Evolutionary conservation across 352 stramenopile genomes (phyloP), one percentile per base, ranked within the genome.

Genomic region (Phytophthora rubi): DNA sequence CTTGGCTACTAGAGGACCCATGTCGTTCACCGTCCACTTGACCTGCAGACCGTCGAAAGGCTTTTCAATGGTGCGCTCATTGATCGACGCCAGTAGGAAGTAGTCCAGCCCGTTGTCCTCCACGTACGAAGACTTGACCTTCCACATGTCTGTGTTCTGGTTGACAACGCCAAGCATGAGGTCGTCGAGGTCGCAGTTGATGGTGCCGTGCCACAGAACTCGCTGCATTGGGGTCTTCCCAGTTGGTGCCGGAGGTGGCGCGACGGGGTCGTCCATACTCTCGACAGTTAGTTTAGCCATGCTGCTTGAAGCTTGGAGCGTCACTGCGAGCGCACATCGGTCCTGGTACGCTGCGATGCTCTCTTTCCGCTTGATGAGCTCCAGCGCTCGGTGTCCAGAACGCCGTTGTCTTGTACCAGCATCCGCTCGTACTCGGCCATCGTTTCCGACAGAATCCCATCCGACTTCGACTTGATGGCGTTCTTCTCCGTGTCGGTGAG

Each of bases 301-400:
- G 56, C 74, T 79, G 51, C 9, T 70, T 3, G 63, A 75, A 30
- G 62, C 56, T 61, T 75, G 71, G 23, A 77, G 54, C 15, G 67
- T 68, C n/a, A 79, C 71, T 1, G 71, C 75, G 2, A 79, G 67
- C 12, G 71, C 71, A 30, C 71, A 79, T 18, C 66, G 78, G 12
- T 87, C 72, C 42, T 88, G 76, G 58, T 81, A 90, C 0, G 81
- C 76, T 2, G 73, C 69, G 6, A 90, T 64, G 56, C 80, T 82
- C 39, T 88, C 80, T 21, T 80, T 81, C 0, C 68, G 71, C 57
- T 83, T 85, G 59, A 90, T 65, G 15, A 73, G 56, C 53, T 88
- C 80, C 82, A 90, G 2, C 72, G 62, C 28, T 75, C 75, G 7
- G 55, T 69, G 61, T 83, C 72, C n/a, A 90, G 28, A 8, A 73